These are phyloP conservation scores for Xylaria sp. DNA, from an alignment of 2,329 filamentous ascomycete species.

Conservation along the genomic window DNA sequence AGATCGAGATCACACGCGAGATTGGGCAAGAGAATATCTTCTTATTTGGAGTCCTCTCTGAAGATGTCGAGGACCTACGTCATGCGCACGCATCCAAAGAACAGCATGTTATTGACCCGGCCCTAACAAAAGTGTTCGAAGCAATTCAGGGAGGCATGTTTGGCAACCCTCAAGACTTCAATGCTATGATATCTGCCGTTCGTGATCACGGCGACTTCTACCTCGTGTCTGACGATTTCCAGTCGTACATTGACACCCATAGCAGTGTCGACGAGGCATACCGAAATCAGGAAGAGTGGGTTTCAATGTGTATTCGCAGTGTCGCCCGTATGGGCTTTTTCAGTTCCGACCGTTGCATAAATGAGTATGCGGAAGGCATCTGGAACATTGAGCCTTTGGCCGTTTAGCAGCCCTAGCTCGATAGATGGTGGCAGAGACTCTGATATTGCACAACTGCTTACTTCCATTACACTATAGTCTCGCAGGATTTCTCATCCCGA, in stretches of 20 bases:
- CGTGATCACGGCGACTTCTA: slow-evolving; percentile 97
- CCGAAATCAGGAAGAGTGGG: slow-evolving; percentile 89
- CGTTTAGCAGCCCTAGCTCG: slow-evolving; percentile 39
- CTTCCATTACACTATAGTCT: too few species aligned
- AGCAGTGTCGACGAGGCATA: slow-evolving; percentile 90
- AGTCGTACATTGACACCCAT: slow-evolving; percentile 91
- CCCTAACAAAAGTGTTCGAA: slow-evolving; percentile 81
- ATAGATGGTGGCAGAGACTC: neutral
- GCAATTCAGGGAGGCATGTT: slow-evolving; percentile 82
- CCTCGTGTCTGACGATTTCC: slow-evolving; percentile 95
- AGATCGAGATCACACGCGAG: slow-evolving; percentile 96
- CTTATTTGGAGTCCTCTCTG: slow-evolving; percentile 93
- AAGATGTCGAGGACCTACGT: slow-evolving; percentile 95
- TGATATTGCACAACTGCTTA: too few species aligned
- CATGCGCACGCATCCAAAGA: slow-evolving; percentile 85
- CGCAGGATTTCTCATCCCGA: too few species aligned
- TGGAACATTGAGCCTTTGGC: slow-evolving; percentile 92
- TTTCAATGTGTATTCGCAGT: slow-evolving; percentile 85
- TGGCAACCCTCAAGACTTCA: slow-evolving; percentile 78
- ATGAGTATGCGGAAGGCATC: slow-evolving; percentile 95
- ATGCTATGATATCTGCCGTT: slow-evolving; percentile 82
- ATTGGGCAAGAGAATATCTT: slow-evolving; percentile 98
- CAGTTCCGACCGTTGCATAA: slow-evolving; percentile 91
- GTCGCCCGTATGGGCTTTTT: slow-evolving; percentile 98
- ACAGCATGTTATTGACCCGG: slow-evolving; percentile 75